Percentiles rank a stretch among this genome's conserved stretches.
These are phyloP conservation scores for Hymenoscyphus albidus DNA, from an alignment of 2,329 filamentous ascomycete genomes.

Conservation along the genomic window DNA sequence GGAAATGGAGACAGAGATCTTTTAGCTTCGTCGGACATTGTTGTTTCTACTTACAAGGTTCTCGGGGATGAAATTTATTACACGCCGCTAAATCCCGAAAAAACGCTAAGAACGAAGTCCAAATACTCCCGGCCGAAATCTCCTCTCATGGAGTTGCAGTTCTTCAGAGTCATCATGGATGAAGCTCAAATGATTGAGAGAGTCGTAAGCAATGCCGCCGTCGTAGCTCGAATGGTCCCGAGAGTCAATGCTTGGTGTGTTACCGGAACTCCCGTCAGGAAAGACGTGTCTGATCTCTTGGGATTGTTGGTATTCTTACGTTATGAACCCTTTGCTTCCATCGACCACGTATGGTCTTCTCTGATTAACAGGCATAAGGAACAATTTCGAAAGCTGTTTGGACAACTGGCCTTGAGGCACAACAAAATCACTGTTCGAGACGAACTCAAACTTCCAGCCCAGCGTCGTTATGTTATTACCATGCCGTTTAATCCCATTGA, in stretches of 20 bases:
- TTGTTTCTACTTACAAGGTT: constrained; percentile 64
- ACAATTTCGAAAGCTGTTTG: constrained; percentile 67
- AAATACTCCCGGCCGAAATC: constrained; percentile 65
- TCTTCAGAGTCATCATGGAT: constrained; percentile 70
- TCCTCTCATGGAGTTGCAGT: constrained; percentile 69
- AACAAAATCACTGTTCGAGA: constrained; percentile 76
- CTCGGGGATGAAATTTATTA: constrained; percentile 80
- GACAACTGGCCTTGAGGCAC: constrained; percentile 72
- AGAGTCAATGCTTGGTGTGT: constrained; percentile 86
- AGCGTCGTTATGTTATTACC: constrained; percentile 82
- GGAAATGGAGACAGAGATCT: constrained; percentile 40
- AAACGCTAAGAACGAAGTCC: constrained; percentile 58
- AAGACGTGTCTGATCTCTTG: constrained; percentile 72
- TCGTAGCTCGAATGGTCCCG: constrained; percentile 74
- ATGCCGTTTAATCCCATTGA: constrained; percentile 88
- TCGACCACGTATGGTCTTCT: constrained; percentile 61
- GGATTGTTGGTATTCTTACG: constrained; percentile 78
- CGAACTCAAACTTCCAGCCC: constrained; percentile 74
- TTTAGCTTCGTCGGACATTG: constrained; percentile 52
- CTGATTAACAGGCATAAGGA: constrained; percentile 58
- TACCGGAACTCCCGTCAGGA: constrained; percentile 83
- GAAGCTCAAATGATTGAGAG: constrained; percentile 93
- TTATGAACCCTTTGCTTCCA: constrained; percentile 70
- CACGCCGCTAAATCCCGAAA: constrained; percentile 64
- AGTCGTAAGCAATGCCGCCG: constrained; percentile 78